Evolutionary conservation across 2,329 filamentous ascomycete species (phyloP).

Genomic region (Cladorrhinum sp.): DNA sequence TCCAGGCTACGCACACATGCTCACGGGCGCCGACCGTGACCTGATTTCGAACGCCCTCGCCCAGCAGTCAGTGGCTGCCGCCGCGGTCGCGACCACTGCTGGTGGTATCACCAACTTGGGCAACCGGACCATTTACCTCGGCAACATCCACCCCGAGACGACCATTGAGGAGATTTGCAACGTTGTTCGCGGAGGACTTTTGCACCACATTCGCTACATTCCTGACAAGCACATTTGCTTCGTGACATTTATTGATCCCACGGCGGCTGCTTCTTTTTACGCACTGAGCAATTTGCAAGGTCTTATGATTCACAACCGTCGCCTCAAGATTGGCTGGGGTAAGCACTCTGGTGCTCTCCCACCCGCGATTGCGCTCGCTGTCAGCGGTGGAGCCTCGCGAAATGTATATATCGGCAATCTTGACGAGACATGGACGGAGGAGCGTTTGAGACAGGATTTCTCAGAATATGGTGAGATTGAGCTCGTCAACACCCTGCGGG

Average conservation of each 20-base stretch:
- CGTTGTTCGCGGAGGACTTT: slow-evolving; percentile 87
- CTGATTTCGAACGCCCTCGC: slow-evolving; percentile 94
- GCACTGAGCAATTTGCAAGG: slow-evolving; percentile 96
- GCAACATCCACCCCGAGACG: slow-evolving; percentile 98
- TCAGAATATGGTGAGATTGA: slow-evolving; percentile 97
- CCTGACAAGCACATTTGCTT: slow-evolving; percentile 99
- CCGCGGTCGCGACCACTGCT: slow-evolving; percentile 92
- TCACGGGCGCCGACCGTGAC: slow-evolving; percentile 94
- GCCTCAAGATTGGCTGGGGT: slow-evolving; percentile 98
- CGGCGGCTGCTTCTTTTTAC: slow-evolving; percentile 95
- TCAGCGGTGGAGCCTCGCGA: slow-evolving; percentile 93
- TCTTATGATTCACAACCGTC: slow-evolving; percentile 97
- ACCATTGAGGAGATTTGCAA: slow-evolving; percentile 99
- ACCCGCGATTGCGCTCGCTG: slow-evolving; percentile 90
- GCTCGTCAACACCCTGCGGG: slow-evolving; percentile 89
- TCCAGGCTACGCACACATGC: slow-evolving; percentile 91
- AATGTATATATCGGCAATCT: slow-evolving; percentile 98
- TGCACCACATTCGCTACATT: slow-evolving; percentile 98
- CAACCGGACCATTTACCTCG: slow-evolving; percentile 95
- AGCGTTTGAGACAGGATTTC: slow-evolving; percentile 92
- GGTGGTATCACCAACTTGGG: slow-evolving; percentile 97
- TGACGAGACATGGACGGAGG: slow-evolving; percentile 96
- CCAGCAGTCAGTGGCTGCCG: slow-evolving; percentile 95
- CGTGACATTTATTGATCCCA: slow-evolving; percentile 98
- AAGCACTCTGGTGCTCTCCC: slow-evolving; percentile 97